A percentile compares a stretch with the other conserved stretches of the same genome.
These are phyloP conservation scores for Didymella sp. DNA, from an alignment of 2,329 filamentous ascomycete species.

Conservation along the genomic window DNA sequence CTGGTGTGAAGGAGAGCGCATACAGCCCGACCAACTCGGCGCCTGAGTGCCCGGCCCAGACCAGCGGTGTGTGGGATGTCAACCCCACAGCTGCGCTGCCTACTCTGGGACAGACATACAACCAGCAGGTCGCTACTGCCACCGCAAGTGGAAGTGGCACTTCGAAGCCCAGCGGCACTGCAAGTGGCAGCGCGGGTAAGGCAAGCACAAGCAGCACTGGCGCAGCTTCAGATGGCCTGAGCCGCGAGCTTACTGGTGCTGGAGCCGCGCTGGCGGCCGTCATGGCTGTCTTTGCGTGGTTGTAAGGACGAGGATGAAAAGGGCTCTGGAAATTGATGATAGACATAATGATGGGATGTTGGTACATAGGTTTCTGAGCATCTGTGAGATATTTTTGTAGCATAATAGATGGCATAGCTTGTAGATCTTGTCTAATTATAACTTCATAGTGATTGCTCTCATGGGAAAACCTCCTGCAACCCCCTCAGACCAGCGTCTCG, in stretches of 20 bases:
- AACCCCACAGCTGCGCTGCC: constrained; percentile 74
- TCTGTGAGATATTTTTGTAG: neutral
- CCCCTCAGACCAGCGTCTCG: constrained; percentile 1
- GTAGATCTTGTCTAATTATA: constrained; percentile 4
- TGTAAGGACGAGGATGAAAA: neutral
- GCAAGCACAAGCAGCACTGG: constrained; percentile 23
- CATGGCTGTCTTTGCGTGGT: constrained; percentile 35
- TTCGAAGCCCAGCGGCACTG: constrained; percentile 10
- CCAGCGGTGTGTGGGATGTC: constrained; percentile 73
- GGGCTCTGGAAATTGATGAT: neutral
- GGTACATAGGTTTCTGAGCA: constrained; percentile 2
- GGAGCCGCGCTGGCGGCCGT: constrained; percentile 29
- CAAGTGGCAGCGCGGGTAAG: constrained; percentile 4
- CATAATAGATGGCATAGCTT: neutral
- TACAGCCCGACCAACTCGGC: constrained; percentile 70
- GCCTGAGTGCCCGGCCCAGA: constrained; percentile 74
- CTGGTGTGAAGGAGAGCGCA: constrained; percentile 68
- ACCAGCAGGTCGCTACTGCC: constrained; percentile 16
- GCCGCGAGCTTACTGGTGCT: constrained; percentile 32
- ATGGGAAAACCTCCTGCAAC: constrained; percentile 6
- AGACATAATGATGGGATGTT: neutral
- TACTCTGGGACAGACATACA: constrained; percentile 61
- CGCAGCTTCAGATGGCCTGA: constrained; percentile 29
- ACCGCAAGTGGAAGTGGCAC: constrained; percentile 10
- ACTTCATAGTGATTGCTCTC: neutral